Evolutionary conservation across 495 filamentous ascomycete genomes (phyloP).

Genomic region (Cryomyces minteri): DNA sequence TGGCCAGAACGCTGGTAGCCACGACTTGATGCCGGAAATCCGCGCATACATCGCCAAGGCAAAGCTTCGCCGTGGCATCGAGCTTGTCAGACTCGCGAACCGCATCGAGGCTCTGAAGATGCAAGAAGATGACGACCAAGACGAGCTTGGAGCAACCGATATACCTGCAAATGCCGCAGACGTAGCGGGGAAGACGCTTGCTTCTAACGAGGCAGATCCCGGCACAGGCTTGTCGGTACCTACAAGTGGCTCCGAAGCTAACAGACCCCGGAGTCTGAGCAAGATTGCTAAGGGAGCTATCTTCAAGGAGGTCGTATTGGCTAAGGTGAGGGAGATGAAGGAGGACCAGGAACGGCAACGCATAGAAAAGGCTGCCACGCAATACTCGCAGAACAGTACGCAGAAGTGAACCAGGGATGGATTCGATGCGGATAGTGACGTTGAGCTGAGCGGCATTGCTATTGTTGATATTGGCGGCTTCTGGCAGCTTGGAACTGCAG

Average conservation of each 20-base stretch:
- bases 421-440: no score
- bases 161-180: slow-evolving; percentile 36
- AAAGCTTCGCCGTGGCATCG: slow-evolving; percentile 81
- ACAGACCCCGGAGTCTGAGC: slow-evolving; percentile 27
- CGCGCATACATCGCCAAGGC: slow-evolving; percentile 83
- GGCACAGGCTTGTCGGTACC: slow-evolving; percentile 15
- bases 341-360: slow-evolving; percentile 44
- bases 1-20: slow-evolving; percentile 75
- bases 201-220: slow-evolving; percentile 12
- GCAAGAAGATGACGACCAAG: slow-evolving; percentile 75
- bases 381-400: neutral
- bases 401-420: neutral
- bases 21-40: slow-evolving; percentile 95
- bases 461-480: no score
- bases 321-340: slow-evolving; percentile 90
- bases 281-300: slow-evolving; percentile 75
- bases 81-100: slow-evolving; percentile 91
- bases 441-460: no score
- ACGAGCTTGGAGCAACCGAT: slow-evolving; percentile 43
- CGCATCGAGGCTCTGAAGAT: slow-evolving; percentile 94
- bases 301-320: slow-evolving; percentile 92
- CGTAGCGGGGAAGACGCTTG: slow-evolving; percentile 20
- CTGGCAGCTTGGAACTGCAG: no score
- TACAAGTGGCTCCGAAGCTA: slow-evolving; percentile 3
- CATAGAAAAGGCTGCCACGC: slow-evolving; percentile 14